Evolutionary conservation across 2,329 filamentous ascomycete species (phyloP), one percentile per base, ranked within the genome.

Genomic region (Arthrobotrys megalospora): DNA sequence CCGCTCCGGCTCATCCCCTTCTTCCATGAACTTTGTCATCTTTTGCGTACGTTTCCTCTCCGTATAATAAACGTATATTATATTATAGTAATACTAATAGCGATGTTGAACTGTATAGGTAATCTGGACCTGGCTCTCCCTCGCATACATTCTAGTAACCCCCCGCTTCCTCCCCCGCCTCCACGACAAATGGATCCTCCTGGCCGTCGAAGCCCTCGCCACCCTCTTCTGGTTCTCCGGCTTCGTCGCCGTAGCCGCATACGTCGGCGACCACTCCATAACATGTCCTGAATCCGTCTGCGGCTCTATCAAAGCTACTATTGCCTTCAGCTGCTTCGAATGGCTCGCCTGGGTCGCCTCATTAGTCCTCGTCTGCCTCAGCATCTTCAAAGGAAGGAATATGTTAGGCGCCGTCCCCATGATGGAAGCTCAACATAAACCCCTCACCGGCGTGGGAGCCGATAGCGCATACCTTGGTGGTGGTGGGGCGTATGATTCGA

Each of bases 171-270:
- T 76, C 53, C 72, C 72, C 55, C 72, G 72, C 38, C 65, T 76
- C 55, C 65, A 76, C 65, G 72, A 76, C 72, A 76, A 76, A 58
- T 76, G 67, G 47, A 64, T 76, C 47, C 53, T 76, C 48, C 64
- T 76, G n/a, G 72, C 64, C 48, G 72, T 76, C 55, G 72, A 76
- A 70, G 36, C 63, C 65, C 64, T 76, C 72, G 72, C 72, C 47
- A 76, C 67, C 58, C 41, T 76, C 53, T 76, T 76, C 47, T 76
- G 72, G 72, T 76, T 76, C 72, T 64, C 72, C 72, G 72, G 72
- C 47, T 76, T 76, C 32, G 64, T 76, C 47, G 72, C 72, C 47
- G 72, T 76, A 12, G 72, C 72, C 21, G 72, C 72, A 14, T 76
- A 76, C 55, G 72, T 76, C 16, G 72, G 72, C 41, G 72, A 76